phyloP scores from a whole-genome alignment of 352 stramenopile species.

The Phytophthora colocasiae region DNA sequence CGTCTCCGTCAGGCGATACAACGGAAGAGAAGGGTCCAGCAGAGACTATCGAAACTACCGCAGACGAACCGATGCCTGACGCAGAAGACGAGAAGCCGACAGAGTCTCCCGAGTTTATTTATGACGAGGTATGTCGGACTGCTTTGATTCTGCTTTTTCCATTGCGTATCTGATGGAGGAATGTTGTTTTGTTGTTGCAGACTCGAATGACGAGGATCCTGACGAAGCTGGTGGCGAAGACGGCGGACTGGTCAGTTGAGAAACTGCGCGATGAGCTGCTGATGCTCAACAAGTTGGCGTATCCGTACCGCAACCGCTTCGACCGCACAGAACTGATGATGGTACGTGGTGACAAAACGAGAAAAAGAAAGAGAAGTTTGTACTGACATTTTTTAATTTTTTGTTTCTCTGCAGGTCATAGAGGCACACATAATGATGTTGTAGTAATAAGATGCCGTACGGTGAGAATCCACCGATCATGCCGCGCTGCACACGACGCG shows the following conservation, averaged over 20 bases:
- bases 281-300: conserved; percentile 74
- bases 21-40: conserved; percentile 12
- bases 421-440: conserved; percentile 36
- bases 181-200: conserved; percentile 32
- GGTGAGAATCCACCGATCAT: no score
- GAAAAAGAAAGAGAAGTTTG: background rate
- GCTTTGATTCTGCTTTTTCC: background rate
- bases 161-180: no score
- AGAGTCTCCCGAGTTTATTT: conserved; percentile 67
- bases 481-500: no score
- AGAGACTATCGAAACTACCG: background rate
- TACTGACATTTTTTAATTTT: conserved; percentile 13
- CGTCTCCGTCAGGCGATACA: background rate
- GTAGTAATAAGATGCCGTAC: conserved; percentile 1
- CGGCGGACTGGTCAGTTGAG: conserved; percentile 72
- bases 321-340: conserved; percentile 76
- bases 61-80: conserved; percentile 29
- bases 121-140: conserved; percentile 71
- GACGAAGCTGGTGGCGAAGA: conserved; percentile 64
- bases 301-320: conserved; percentile 64
- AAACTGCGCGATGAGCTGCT: conserved; percentile 76
- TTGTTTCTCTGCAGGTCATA: conserved; percentile 29
- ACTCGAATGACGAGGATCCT: conserved; percentile 58
- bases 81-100: conserved; percentile 17
- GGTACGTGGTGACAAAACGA: conserved; percentile 34